Base-by-base conservation (phyloP, 2,329 filamentous ascomycete genomes). In the Hypoxylon rubiginosum region DNA sequence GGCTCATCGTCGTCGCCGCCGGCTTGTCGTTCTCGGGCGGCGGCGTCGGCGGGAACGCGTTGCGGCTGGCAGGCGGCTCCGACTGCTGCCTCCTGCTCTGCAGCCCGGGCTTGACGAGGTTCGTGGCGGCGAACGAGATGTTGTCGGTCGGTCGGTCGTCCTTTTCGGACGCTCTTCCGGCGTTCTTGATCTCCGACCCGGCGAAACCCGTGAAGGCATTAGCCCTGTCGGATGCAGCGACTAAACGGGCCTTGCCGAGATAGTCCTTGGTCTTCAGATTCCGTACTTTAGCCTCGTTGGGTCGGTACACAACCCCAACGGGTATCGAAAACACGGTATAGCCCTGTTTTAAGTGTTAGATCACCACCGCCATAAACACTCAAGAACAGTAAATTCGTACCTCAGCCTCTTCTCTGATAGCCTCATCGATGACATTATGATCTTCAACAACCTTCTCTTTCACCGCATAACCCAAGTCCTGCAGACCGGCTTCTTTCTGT, bases 311-410 rank as follows among this genome's bases (percentile, higher is more conserved):
- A 32, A 97, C 92, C 24, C 96, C 96, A 11, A 98, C 94, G 0
- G 96, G 96, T 57, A 98, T 98, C 0, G 94, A 98, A 82, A 99
- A 99, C 45, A 99, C 96, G 0, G 96, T 98, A 77, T 99, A 99
- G 50, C 95, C 96, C 92, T 97, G 36, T 4, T n/a, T 59, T 13
- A 43, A 5, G n/a, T 34, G 69, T 82, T 65, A 83, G 74, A 52
- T 21, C 28, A 58, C 34, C 3, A 11, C 17, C 2, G 15, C 49
- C 5, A 52, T 26, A 11, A 48, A 13, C 28, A 5, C 11, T 53
- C 61, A 43, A 63, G 53, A 24, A 8, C 19, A 45, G 21, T 34
- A 6, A 39, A 19, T 17, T 65, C 84, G 69, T 84, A 96, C 93
- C 86, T 97, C 94, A 65, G 96, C 96, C 75, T 94, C 90, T 78